These are phyloP conservation scores for Bacterosira constricta DNA, from an alignment of 108 stramenopile species.

Conservation along the genomic window DNA sequence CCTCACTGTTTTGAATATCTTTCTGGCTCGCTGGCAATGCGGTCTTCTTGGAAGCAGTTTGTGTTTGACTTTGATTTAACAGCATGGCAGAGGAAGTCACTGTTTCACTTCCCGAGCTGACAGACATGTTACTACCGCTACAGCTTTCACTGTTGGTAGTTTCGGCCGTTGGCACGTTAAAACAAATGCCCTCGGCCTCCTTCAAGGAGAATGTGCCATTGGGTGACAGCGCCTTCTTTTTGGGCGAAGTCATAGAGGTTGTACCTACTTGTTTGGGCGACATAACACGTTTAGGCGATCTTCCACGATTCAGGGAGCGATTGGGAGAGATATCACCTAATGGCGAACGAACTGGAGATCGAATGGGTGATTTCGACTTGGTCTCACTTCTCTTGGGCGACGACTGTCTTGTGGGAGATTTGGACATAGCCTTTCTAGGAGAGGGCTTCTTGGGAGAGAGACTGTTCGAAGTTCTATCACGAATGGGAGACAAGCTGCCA, in stretches of 20 bases:
- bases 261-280: background rate
- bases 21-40: constrained; percentile 1
- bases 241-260: background rate
- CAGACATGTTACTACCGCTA: constrained; percentile 7
- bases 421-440: background rate
- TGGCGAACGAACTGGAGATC: constrained; percentile 28
- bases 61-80: background rate
- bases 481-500: constrained; percentile 7
- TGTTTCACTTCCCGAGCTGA: constrained; percentile 11
- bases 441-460: background rate
- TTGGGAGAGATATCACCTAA: constrained; percentile 34
- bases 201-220: constrained; percentile 38
- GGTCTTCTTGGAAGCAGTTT: background rate
- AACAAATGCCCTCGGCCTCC: constrained; percentile 18
- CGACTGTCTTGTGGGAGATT: background rate
- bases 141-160: background rate
- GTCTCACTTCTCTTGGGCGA: background rate
- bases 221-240: constrained; percentile 20
- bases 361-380: constrained; percentile 21
- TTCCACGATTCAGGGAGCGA: background rate
- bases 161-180: background rate
- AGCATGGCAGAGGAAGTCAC: background rate
- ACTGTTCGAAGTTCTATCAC: background rate
- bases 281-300: background rate
- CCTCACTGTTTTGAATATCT: background rate